A percentile compares a stretch with the other conserved stretches of the same genome.
Evolutionary conservation across 768 basidiomycete genomes (phyloP).

Genomic region (Lactarius pseudohatsudake): DNA sequence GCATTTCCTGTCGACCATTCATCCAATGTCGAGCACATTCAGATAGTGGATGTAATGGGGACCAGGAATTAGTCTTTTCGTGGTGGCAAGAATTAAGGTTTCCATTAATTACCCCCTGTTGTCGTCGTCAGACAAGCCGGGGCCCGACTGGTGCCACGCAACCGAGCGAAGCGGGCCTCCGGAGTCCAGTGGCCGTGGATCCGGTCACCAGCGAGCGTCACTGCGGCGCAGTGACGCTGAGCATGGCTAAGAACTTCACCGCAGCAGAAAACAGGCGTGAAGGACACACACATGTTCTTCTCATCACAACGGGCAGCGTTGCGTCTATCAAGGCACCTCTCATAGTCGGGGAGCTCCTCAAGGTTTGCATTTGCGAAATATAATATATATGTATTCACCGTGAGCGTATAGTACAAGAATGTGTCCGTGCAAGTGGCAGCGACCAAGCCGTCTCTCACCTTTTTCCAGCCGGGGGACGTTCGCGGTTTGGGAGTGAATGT

Average conservation of each 20-base stretch:
- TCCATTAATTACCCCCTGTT: too few relatives aligned
- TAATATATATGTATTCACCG: neutral
- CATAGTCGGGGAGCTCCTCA: conserved; percentile 74
- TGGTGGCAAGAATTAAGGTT: too few relatives aligned
- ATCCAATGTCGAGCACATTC: conserved; percentile 52
- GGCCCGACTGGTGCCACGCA: too few relatives aligned
- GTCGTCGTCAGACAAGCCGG: too few relatives aligned
- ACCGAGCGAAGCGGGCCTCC: too few relatives aligned
- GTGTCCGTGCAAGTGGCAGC: conserved; percentile 84
- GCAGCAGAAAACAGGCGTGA: conserved; percentile 35
- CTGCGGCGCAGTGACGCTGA: too few relatives aligned
- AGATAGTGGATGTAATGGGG: conserved; percentile 41
- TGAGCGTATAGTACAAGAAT: conserved; percentile 54
- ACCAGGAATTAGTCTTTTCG: neutral
- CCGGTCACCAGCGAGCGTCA: too few relatives aligned
- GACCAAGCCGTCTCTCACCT: conserved; percentile 73
- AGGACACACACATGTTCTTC: conserved; percentile 62
- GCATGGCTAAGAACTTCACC: conserved; percentile 24
- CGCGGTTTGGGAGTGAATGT: conserved; percentile 55
- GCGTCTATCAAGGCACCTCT: conserved; percentile 92
- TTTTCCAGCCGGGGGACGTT: conserved; percentile 63
- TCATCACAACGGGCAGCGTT: conserved; percentile 93
- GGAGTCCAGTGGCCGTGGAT: too few relatives aligned
- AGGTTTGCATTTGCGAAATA: conserved; percentile 43
- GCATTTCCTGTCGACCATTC: conserved; percentile 27